A percentile compares a stretch with the other conserved stretches of the same genome.
Evolutionary conservation across 805 yeast species (phyloP).

Genomic region (Spathaspora boniae): DNA sequence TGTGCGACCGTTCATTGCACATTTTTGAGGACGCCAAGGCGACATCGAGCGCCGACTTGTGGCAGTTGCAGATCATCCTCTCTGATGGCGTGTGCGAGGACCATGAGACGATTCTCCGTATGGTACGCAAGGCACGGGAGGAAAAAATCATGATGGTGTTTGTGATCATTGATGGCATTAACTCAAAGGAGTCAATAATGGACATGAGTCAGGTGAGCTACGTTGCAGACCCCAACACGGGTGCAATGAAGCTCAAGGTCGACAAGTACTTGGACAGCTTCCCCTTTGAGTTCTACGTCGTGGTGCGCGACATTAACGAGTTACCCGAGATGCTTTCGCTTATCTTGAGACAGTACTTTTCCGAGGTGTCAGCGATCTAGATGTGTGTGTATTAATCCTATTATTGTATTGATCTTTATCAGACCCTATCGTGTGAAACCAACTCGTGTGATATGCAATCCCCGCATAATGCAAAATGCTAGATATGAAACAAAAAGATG

Average conservation of each 20-base stretch:
- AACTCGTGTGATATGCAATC: neutral
- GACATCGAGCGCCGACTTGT: conserved; percentile 55
- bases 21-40: conserved; percentile 62
- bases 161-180: conserved; percentile 88
- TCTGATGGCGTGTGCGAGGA: conserved; percentile 98
- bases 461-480: neutral
- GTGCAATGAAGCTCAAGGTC: conserved; percentile 70
- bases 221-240: conserved; percentile 57
- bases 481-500: conserved; percentile 1
- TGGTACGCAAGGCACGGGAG: conserved; percentile 90
- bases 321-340: conserved; percentile 87
- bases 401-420: conserved; percentile 2
- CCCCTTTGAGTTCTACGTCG: conserved; percentile 96
- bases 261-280: conserved; percentile 84
- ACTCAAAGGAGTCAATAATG: conserved; percentile 78
- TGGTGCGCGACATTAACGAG: conserved; percentile 84
- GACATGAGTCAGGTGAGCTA: conserved; percentile 94
- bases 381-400: conserved; percentile 5
- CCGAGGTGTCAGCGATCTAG: conserved; percentile 44
- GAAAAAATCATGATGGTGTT: conserved; percentile 92
- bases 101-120: conserved; percentile 74
- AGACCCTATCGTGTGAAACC: neutral
- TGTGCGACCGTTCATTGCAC: conserved; percentile 68
- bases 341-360: conserved; percentile 88
- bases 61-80: conserved; percentile 90